phyloP scores from a whole-genome alignment of 2,329 filamentous ascomycete genomes.

The Aspergillus sp. region DNA sequence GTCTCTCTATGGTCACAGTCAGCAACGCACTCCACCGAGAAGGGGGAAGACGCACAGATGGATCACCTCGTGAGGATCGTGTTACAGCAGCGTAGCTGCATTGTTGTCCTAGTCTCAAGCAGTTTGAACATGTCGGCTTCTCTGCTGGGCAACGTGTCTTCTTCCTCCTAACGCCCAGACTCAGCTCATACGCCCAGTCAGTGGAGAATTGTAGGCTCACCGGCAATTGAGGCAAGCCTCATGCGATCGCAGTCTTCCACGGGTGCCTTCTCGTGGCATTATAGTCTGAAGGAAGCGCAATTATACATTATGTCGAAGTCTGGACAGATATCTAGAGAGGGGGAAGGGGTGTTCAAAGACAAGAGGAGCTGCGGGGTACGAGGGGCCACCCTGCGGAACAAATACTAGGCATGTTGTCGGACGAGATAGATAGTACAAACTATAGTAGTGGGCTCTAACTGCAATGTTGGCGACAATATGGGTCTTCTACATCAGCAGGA shows the following conservation, averaged over 20 bases:
- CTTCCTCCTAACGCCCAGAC: conserved; percentile 42
- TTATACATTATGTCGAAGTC: not conserved
- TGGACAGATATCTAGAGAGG: not conserved
- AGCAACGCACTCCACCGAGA: not conserved
- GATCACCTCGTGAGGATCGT: conserved; percentile 40
- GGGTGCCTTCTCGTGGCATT: conserved; percentile 29
- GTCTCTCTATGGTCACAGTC: conserved; percentile 42
- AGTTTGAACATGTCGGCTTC: conserved; percentile 53
- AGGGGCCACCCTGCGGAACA: too few relatives aligned
- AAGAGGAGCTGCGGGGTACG: not conserved
- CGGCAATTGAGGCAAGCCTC: conserved; percentile 48
- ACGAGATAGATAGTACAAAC: too few relatives aligned
- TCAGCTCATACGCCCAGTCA: not conserved
- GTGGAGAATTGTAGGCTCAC: conserved; percentile 32
- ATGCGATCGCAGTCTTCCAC: conserved; percentile 33
- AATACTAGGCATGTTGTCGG: too few relatives aligned
- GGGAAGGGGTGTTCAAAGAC: not conserved
- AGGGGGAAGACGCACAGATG: conserved; percentile 40
- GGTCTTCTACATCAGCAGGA: too few relatives aligned
- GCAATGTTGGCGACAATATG: too few relatives aligned
- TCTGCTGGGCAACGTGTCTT: conserved; percentile 55
- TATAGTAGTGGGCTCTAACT: too few relatives aligned
- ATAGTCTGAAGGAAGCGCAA: conserved; percentile 9
- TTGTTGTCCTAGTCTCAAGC: conserved; percentile 48
- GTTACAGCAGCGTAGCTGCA: conserved; percentile 46